Percentiles rank a stretch among this genome's conserved stretches.
Evolutionary conservation across 176 grass and related monocot genomes (phyloP).

Genomic region (Tillandsia fasciculata): DNA sequence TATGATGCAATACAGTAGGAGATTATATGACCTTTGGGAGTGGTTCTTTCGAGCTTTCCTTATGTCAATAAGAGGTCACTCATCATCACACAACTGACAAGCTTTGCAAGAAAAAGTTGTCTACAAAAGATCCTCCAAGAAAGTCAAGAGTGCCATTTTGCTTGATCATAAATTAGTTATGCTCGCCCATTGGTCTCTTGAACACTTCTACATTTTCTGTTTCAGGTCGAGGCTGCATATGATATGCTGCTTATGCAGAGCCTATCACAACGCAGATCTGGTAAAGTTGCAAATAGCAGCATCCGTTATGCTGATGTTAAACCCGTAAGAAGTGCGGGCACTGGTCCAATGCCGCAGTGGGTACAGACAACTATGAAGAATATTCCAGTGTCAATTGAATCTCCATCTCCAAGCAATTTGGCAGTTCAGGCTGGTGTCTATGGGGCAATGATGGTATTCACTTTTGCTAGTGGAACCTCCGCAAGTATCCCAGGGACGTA

Average conservation of each 20-base stretch:
- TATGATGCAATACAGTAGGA: too few relatives aligned
- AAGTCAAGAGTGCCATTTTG: background rate
- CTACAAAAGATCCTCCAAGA: too few relatives aligned
- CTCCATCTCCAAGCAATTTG: conserved; percentile 51
- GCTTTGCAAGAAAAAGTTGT: too few relatives aligned
- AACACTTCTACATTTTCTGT: conserved; percentile 20
- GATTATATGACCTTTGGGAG: too few relatives aligned
- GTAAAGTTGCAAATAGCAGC: conserved; percentile 71
- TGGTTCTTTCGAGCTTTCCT: too few relatives aligned
- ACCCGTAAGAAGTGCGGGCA: conserved; percentile 16
- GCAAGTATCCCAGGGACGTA: conserved; percentile 48
- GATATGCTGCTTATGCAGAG: conserved; percentile 93
- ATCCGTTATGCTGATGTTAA: conserved; percentile 96
- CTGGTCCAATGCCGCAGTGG: conserved; percentile 50
- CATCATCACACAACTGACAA: too few relatives aligned
- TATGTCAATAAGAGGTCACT: too few relatives aligned
- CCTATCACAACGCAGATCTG: conserved; percentile 57
- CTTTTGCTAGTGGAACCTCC: conserved; percentile 68
- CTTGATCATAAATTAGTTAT: background rate
- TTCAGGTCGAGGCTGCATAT: conserved; percentile 91
- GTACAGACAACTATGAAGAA: conserved; percentile 68
- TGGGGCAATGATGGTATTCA: conserved; percentile 81
- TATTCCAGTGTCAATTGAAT: conserved; percentile 48
- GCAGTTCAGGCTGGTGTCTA: conserved; percentile 67
- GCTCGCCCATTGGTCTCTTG: background rate